Base-by-base conservation (phyloP, 2,329 filamentous ascomycete species). In the Sordariomycetes sp. region DNA sequence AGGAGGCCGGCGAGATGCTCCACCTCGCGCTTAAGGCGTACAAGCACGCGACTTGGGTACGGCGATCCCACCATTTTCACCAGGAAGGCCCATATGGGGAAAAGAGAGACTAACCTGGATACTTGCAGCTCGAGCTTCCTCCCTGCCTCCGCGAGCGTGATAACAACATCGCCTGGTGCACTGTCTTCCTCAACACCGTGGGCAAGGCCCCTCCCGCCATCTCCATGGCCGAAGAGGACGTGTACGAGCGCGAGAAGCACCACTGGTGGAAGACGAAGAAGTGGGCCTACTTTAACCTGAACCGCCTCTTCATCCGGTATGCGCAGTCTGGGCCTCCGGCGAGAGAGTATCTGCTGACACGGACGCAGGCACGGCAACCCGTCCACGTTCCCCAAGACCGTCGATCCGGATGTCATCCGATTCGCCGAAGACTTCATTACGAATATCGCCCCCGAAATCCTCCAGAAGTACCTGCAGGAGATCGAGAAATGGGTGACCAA, bases 241-340 rank as follows among this genome's bases (percentile, higher is more conserved):
- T 86, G 56, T 84, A 89, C 59, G 92, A 97, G 67, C 84, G 94
- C 59, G 94, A 97, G 72, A 82, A 86, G 65, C 91, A 96, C 68
- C 90, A 96, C 70, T 99, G 94, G 92, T 99, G 92, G 92, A 99
- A 97, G 77, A 89, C 91, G 62, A 97, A 97, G 84, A 99, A 99
- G 73, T 97, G 94, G 94, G 88, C 92, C 15, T 99, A 96, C 72
- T 95, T 94, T 66, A 97, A 97, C 71, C 74, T 99, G 64, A 99
- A 99, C 74, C 83, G 94, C 61, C 81, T 99, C 20, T 99, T 94
- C 67, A 91, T 97, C 64, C 82, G 90, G 88, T 92, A 74, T 60
- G 78, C 20, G 10, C 17, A 20, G 45, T 22, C n/a, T 8, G 22
- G 45, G 45, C 13, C 45, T 50, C 20, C 17, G 45, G 20, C 10